A percentile compares a stretch with the other conserved stretches of the same genome.
Evolutionary conservation across 2,329 filamentous ascomycete genomes (phyloP).

Genomic region (Penicillium aurantiogriseum): DNA sequence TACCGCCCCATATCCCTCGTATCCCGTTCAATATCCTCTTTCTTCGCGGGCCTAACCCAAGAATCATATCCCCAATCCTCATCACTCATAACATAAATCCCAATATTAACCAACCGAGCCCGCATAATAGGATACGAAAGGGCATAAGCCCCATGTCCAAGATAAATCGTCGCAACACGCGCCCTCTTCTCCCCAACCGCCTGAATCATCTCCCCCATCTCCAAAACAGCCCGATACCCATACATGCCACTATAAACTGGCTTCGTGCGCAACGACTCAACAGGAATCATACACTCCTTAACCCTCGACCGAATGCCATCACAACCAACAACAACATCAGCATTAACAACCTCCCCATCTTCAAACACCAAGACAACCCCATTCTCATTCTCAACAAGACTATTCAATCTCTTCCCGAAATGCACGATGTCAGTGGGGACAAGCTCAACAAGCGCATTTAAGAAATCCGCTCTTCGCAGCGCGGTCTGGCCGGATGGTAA

Average conservation of each 20-base stretch:
- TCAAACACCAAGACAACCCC: slow-evolving; percentile 25
- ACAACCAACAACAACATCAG: slow-evolving; percentile 38
- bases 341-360: slow-evolving; percentile 30
- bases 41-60: slow-evolving; percentile 32
- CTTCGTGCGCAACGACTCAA: slow-evolving; percentile 1
- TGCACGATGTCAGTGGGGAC: slow-evolving; percentile 31
- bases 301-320: slow-evolving; percentile 38
- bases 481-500: slow-evolving; percentile 34
- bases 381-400: slow-evolving; percentile 4
- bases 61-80: slow-evolving; percentile 30
- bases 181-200: slow-evolving; percentile 36
- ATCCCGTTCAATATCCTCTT: slow-evolving; percentile 32
- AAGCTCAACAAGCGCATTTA: slow-evolving; percentile 33
- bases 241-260: slow-evolving; percentile 37
- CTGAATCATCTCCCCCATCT: slow-evolving; percentile 34
- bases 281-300: slow-evolving; percentile 29
- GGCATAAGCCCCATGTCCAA: slow-evolving; percentile 32
- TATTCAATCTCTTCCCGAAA: slow-evolving; percentile 32
- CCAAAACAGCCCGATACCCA: slow-evolving; percentile 36
- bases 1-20: slow-evolving; percentile 29
- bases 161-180: slow-evolving; percentile 31
- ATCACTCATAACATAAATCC: slow-evolving; percentile 27
- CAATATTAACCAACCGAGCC: slow-evolving; percentile 35
- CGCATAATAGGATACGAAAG: slow-evolving; percentile 38
- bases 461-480: slow-evolving; percentile 34